Base-by-base conservation (phyloP, 2,329 filamentous ascomycete species). In the Orbilia ellipsospora region DNA sequence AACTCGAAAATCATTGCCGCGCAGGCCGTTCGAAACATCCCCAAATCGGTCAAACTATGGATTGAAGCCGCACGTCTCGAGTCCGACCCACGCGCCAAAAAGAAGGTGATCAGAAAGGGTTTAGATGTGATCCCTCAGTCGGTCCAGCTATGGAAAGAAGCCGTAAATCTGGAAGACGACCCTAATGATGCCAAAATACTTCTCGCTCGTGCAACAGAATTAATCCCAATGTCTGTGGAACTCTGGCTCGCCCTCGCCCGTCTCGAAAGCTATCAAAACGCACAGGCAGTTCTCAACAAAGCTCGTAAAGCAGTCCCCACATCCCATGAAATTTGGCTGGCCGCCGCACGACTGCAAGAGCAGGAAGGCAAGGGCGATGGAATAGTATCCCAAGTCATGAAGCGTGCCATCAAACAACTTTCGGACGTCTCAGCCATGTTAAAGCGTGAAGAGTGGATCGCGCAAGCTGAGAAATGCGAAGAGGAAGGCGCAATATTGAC, bases 1-100 rank as follows among this genome's bases (percentile, higher is more conserved):
- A 99, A 98, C 80, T 94, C 94, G 67, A 98, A 97, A 83, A 90
- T 99, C 76, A 97, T 99, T 78, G 95, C 94, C 5, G 92, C 94
- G 7, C 90, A 94, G 78, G 95, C 94, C 2, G 96, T 99, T 80
- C 92, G 96, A 82, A 90, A 93, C 62, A 98, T 98, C 79, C 90
- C 93, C 76, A 89, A 90, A 67, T 97, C 94, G 0, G 94, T 97
- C 8, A 88, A 90, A 77, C 85, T 99, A 7, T 99, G 95, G 95
- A 90, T 96, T 4, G 94, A 96, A 81, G 96, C 95, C 0, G 97
- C 97, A 89, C 92, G 93, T 78, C 84, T 99, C 23, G 95, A 99
- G 82, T 89, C 89, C 6, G 91, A 97, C 56, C 84, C 89, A 0
- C 88, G 90, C 73, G 92, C 93, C 10, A 96, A 96, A 83, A 98